Evolutionary conservation across 1,284 basidiomycete species (phyloP).

Genomic region (Trichosporon ovoides): DNA sequence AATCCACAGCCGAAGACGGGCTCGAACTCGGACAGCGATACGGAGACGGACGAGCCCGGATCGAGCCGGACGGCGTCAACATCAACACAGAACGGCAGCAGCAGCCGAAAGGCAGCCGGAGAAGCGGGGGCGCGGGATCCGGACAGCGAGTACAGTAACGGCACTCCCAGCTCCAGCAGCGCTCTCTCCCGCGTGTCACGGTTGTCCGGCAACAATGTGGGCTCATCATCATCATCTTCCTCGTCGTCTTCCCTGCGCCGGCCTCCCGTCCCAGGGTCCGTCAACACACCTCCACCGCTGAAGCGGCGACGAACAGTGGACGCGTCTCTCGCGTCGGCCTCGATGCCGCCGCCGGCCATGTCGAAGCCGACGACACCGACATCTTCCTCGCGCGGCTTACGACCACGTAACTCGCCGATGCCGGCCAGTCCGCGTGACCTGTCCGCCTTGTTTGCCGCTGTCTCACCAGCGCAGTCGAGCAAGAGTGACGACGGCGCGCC

Average conservation of each 20-base stretch:
- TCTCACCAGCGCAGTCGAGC: slow-evolving; percentile 17
- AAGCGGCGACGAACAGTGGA: not conserved
- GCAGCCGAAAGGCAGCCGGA: not conserved
- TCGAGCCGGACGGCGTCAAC: not conserved
- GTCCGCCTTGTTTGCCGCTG: slow-evolving; percentile 27
- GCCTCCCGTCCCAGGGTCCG: not conserved
- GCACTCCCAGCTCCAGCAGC: not conserved
- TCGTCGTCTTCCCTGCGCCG: not conserved
- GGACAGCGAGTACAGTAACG: not conserved
- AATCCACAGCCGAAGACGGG: not conserved
- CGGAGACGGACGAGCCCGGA: slow-evolving; percentile 2
- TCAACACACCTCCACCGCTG: slow-evolving; percentile 1
- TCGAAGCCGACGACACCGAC: slow-evolving; percentile 1
- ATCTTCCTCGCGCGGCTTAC: not conserved
- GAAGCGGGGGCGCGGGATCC: not conserved
- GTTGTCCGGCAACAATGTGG: not conserved
- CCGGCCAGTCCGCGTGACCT: slow-evolving; percentile 24
- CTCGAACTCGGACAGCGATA: not conserved
- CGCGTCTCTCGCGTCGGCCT: not conserved
- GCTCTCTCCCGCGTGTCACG: not conserved
- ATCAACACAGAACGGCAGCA: not conserved
- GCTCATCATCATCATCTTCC: not conserved
- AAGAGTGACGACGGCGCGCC: not conserved
- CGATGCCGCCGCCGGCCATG: not conserved
- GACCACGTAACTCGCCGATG: slow-evolving; percentile 4